Base-by-base conservation (phyloP, 2,329 filamentous ascomycete species). In the Aspergillus latus region DNA sequence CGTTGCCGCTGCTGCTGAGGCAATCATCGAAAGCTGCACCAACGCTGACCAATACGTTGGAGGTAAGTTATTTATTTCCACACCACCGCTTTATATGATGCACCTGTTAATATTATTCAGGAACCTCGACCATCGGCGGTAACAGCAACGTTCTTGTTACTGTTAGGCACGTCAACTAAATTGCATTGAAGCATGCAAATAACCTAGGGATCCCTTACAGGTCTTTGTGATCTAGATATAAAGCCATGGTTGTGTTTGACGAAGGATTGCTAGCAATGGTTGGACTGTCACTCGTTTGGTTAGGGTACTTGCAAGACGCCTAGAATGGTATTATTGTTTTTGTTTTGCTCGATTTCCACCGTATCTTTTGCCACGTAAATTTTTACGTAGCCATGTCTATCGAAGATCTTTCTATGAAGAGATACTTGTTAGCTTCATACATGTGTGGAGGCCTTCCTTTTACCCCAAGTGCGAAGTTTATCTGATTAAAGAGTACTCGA, bases 11-110 rank as follows among this genome's bases (percentile, higher is more conserved):
- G 52, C 52, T 2, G 52, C 52, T 10, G 36, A 55, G 29, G 52
- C 52, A 0, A 46, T 55, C 10, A 37, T 55, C n/a, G 52, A 46
- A 10, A 49, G 39, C 46, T 55, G 52, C 52, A 55, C 52, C 11
- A 55, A 29, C 10, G 30, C 30, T 29, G 30, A 45, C 2, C 46
- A 54, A 11, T 54, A 44, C 16, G 52, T 39, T 39, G 52, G 52
- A 45, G 52, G 52, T 55, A 49, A 45, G 37, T 16, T 1, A 7
- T 21, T 21, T 21, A 21, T 21, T 21, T 21, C 21, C 21, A 21
- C 32, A 13, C 11, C 13, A 15, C 32, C 21, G 3, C 11, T 44
- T 39, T 16, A 10, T 26, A 2, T 3, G 4, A 16, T 4, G 21
- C 16, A 8, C 3, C 16, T 10, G 13, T 37, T 21, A 21, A 21